Evolutionary conservation across 2,329 filamentous ascomycete genomes (phyloP).

Genomic region (Triangularia setosa): DNA sequence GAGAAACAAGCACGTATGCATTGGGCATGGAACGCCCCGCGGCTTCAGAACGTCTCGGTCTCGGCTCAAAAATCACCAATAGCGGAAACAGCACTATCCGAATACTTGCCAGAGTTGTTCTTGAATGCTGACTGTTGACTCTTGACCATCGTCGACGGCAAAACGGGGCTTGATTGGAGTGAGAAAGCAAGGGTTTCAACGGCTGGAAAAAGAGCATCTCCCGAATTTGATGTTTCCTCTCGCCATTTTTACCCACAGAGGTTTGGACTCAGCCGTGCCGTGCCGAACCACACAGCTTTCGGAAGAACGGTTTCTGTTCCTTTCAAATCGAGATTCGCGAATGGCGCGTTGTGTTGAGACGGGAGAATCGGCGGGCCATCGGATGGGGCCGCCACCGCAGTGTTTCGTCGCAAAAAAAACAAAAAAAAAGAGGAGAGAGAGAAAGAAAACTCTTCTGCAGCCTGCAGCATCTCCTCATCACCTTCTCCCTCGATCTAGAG

Average conservation of each 20-base stretch:
- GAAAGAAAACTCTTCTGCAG: background rate
- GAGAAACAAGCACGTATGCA: background rate
- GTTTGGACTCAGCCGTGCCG: background rate
- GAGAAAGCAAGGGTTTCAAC: background rate
- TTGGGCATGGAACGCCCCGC: background rate
- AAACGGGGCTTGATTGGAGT: background rate
- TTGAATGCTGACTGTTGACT: background rate
- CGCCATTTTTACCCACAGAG: background rate
- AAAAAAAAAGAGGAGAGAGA: background rate
- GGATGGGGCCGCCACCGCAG: slow-evolving; percentile 12
- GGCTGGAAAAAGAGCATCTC: background rate
- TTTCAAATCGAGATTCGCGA: background rate
- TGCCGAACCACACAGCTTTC: background rate
- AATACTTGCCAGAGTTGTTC: background rate
- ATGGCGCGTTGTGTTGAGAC: background rate
- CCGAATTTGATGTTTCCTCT: background rate
- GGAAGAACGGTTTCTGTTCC: background rate
- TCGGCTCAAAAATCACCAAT: background rate
- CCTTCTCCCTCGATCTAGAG: background rate
- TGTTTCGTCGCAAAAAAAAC: slow-evolving; percentile 3
- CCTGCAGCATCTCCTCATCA: background rate
- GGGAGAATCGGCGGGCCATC: slow-evolving; percentile 7
- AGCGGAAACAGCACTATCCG: background rate
- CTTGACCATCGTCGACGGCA: too few species aligned
- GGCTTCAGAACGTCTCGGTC: background rate